These are phyloP conservation scores for Alnus glutinosa DNA, from an alignment of 306 rosid species.

Conservation along the genomic window DNA sequence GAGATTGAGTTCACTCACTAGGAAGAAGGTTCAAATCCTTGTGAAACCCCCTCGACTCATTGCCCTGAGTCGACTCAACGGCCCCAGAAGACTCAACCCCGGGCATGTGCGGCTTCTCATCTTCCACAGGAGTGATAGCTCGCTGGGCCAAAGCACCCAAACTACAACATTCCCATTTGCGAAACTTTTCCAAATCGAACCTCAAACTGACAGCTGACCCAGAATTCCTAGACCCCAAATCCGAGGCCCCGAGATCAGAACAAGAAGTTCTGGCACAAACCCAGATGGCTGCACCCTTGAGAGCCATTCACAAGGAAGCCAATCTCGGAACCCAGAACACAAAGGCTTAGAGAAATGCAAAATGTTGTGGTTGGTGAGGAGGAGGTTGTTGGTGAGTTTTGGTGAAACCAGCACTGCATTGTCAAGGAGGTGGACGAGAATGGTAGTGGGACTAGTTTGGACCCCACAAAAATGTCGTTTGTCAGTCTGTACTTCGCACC, in stretches of 20 bases:
- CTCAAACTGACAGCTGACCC: slow-evolving; percentile 39
- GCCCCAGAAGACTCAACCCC: slow-evolving; percentile 39
- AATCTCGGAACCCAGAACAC: slow-evolving; percentile 22
- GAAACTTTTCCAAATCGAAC: slow-evolving; percentile 31
- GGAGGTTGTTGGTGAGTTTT: slow-evolving; percentile 38
- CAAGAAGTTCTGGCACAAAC: slow-evolving; percentile 33
- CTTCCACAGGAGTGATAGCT: slow-evolving; percentile 73
- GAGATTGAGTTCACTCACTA: slow-evolving; percentile 51
- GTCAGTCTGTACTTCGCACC: not conserved
- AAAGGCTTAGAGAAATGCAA: slow-evolving; percentile 25
- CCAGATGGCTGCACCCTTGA: slow-evolving; percentile 42
- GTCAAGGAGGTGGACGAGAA: slow-evolving; percentile 42
- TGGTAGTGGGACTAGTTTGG: slow-evolving; percentile 33
- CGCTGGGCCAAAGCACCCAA: slow-evolving; percentile 47
- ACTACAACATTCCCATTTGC: slow-evolving; percentile 57
- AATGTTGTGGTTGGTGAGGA: slow-evolving; percentile 45
- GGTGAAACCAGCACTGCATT: slow-evolving; percentile 48
- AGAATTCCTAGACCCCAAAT: slow-evolving; percentile 30
- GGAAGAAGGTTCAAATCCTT: slow-evolving; percentile 73
- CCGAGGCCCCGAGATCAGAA: slow-evolving; percentile 37
- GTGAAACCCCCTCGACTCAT: slow-evolving; percentile 43
- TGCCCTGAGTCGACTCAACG: slow-evolving; percentile 27
- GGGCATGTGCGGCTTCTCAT: slow-evolving; percentile 46
- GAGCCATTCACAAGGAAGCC: slow-evolving; percentile 52
- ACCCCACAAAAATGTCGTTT: slow-evolving; percentile 36